phyloP scores from a whole-genome alignment of 441 rosid species.

The Adansonia grandidieri region DNA sequence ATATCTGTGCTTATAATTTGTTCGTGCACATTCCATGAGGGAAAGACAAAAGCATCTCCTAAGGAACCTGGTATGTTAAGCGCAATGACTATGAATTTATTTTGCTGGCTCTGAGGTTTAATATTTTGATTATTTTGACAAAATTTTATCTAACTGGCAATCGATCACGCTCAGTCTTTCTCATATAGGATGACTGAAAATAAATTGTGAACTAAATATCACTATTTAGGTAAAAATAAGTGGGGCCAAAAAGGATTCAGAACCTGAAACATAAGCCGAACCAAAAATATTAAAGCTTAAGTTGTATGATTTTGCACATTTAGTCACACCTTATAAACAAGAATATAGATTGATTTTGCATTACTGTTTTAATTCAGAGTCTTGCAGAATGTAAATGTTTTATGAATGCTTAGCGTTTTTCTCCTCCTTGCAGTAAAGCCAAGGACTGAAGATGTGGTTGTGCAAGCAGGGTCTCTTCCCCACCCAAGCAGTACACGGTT shows the following conservation, averaged over 20 bases:
- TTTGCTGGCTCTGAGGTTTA: constrained; percentile 20
- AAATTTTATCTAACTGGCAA: not conserved
- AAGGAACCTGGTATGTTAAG: constrained; percentile 62
- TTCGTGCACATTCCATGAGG: constrained; percentile 54
- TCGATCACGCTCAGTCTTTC: not conserved
- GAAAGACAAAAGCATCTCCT: constrained; percentile 56
- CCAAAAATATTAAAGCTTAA: not conserved
- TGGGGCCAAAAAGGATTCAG: not conserved
- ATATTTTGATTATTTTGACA: constrained; percentile 12
- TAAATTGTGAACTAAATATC: not conserved
- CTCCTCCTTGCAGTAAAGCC: constrained; percentile 58
- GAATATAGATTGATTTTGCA: not conserved
- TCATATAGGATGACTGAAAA: constrained; percentile 4
- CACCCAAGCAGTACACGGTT: constrained; percentile 87
- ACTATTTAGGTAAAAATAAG: not conserved
- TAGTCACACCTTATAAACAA: constrained; percentile 5
- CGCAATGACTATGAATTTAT: constrained; percentile 19
- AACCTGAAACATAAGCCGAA: not conserved
- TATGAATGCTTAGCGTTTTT: not conserved
- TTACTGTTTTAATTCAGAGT: constrained; percentile 10
- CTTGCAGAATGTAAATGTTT: not conserved
- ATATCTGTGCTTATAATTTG: constrained; percentile 68
- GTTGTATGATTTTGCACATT: not conserved
- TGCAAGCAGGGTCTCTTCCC: constrained; percentile 65
- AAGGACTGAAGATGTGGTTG: constrained; percentile 49